These are phyloP conservation scores for Leptodermis oblonga DNA, from an alignment of 257 asterid genomes.

Conservation along the genomic window DNA sequence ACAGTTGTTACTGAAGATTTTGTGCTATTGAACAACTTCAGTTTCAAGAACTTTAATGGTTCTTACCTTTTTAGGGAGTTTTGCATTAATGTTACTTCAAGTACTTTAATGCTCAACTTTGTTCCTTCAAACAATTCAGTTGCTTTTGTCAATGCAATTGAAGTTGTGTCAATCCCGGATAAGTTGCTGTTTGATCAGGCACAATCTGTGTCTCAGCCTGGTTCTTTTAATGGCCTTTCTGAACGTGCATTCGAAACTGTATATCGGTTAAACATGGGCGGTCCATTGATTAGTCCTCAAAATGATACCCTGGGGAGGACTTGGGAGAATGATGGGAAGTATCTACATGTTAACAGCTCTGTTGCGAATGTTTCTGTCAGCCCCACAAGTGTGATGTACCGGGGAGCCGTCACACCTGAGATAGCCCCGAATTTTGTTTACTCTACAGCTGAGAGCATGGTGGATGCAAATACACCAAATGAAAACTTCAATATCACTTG, in stretches of 20 bases:
- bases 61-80: constrained; percentile 42
- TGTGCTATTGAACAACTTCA: constrained; percentile 41
- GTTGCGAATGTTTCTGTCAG: constrained; percentile 32
- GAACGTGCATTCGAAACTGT: constrained; percentile 33
- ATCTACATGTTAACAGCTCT: constrained; percentile 42
- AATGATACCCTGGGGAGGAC: constrained; percentile 44
- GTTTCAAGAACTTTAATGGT: constrained; percentile 34
- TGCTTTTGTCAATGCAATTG: constrained; percentile 43
- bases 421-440: constrained; percentile 45
- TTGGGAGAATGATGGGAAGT: constrained; percentile 43
- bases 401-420: constrained; percentile 26
- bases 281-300: constrained; percentile 39
- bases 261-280: constrained; percentile 49
- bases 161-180: constrained; percentile 44
- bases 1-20: constrained; percentile 39
- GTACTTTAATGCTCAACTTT: constrained; percentile 30
- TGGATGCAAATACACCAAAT: constrained; percentile 34
- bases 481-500: constrained; percentile 45
- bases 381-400: constrained; percentile 28
- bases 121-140: constrained; percentile 39
- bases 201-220: constrained; percentile 26
- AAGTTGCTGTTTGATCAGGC: constrained; percentile 35
- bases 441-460: constrained; percentile 47
- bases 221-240: constrained; percentile 34
- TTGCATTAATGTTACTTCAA: constrained; percentile 30